These are phyloP conservation scores for Chaetomium fimeti DNA, from an alignment of 495 filamentous ascomycete genomes.

Conservation along the genomic window DNA sequence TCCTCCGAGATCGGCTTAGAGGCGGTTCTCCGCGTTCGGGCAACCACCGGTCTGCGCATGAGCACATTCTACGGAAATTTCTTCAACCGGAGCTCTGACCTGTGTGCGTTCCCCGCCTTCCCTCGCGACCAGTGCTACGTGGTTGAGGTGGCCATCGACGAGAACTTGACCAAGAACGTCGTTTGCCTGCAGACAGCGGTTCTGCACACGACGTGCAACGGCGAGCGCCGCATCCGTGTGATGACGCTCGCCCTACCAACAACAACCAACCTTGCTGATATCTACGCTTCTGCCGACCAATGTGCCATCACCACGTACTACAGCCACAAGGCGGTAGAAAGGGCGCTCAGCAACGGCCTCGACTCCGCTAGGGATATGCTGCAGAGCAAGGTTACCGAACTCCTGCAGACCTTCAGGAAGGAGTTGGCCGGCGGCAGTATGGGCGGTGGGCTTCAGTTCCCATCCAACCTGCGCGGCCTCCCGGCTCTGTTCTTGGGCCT, in stretches of 20 bases:
- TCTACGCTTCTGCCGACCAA: conserved; percentile 95
- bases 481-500: conserved; percentile 88
- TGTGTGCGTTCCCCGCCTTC: conserved; percentile 97
- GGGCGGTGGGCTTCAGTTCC: conserved; percentile 91
- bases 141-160: conserved; percentile 98
- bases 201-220: conserved; percentile 96
- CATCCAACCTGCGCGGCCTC: conserved; percentile 81
- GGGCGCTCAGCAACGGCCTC: conserved; percentile 77
- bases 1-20: conserved; percentile 95
- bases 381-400: conserved; percentile 86
- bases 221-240: conserved; percentile 89
- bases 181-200: conserved; percentile 96
- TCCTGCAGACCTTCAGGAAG: conserved; percentile 93
- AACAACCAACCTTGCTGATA: conserved; percentile 80
- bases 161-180: conserved; percentile 86
- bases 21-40: conserved; percentile 91
- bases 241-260: conserved; percentile 92
- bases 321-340: conserved; percentile 95
- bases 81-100: conserved; percentile 95
- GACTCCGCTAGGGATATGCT: conserved; percentile 88
- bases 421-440: conserved; percentile 94
- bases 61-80: conserved; percentile 99
- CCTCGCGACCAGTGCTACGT: conserved; percentile 96
- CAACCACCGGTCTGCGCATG: conserved; percentile 93
- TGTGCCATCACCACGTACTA: conserved; percentile 90